Evolutionary conservation across 805 yeast species (phyloP).

Genomic region (Teunomyces tritomae): DNA sequence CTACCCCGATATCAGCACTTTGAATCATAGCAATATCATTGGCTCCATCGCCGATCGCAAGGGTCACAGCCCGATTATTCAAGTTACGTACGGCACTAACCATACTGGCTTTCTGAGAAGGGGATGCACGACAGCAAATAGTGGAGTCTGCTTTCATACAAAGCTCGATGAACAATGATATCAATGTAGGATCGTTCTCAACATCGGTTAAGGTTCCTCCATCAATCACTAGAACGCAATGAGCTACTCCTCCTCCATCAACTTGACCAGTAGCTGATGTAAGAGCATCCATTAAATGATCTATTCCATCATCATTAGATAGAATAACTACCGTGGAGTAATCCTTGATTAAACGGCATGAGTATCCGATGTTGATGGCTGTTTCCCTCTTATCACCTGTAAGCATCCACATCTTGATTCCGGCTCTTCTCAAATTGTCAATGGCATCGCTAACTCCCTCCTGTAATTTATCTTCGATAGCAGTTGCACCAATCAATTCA

Average conservation of each 20-base stretch:
- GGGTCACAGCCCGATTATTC: constrained; percentile 68
- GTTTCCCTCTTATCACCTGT: constrained; percentile 99
- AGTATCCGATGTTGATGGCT: constrained; percentile 94
- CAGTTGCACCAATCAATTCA: constrained; percentile 84
- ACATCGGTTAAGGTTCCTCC: constrained; percentile 80
- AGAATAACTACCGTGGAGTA: constrained; percentile 85
- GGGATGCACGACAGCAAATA: constrained; percentile 94
- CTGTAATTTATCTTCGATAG: constrained; percentile 95
- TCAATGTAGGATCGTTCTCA: constrained; percentile 68
- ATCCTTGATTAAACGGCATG: constrained; percentile 90
- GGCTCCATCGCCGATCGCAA: constrained; percentile 99
- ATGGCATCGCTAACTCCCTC: constrained; percentile 96
- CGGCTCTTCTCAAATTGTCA: constrained; percentile 88
- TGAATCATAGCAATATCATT: constrained; percentile 99
- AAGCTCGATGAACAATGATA: constrained; percentile 77
- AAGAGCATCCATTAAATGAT: constrained; percentile 63
- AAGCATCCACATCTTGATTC: constrained; percentile 95
- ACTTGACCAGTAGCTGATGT: constrained; percentile 75
- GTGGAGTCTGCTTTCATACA: constrained; percentile 89
- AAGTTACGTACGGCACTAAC: constrained; percentile 76
- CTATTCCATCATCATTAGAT: constrained; percentile 44
- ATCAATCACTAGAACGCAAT: constrained; percentile 90
- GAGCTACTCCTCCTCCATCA: constrained; percentile 76
- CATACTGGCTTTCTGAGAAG: constrained; percentile 92
- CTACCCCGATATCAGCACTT: constrained; percentile 96